Evolutionary conservation across 768 basidiomycete species (phyloP).

Genomic region (Grammothele lineata): DNA sequence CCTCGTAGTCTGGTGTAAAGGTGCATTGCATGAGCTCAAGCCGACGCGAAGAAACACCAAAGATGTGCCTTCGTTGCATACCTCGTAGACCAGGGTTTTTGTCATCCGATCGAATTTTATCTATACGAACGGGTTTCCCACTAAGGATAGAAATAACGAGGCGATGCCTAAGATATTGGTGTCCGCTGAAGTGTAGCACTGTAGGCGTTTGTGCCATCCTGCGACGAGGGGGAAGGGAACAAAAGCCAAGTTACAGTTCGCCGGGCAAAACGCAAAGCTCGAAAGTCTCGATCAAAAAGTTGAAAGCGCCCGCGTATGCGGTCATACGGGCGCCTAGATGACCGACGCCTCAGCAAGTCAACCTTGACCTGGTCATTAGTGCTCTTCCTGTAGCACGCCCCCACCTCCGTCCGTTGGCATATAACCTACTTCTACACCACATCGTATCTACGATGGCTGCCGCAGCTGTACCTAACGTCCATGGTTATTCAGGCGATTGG

Average conservation of each 20-base stretch:
- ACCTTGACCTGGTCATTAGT: too few relatives aligned
- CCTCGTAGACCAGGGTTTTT: slow-evolving; percentile 95
- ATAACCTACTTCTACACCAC: neutral
- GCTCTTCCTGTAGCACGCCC: too few relatives aligned
- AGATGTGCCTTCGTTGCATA: slow-evolving; percentile 34
- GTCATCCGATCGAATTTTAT: slow-evolving; percentile 86
- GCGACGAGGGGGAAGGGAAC: slow-evolving; percentile 70
- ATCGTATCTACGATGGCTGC: slow-evolving; percentile 5
- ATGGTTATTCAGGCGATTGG: slow-evolving; percentile 41
- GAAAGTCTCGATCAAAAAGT: too few relatives aligned
- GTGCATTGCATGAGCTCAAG: too few relatives aligned
- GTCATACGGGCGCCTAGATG: slow-evolving; percentile 7
- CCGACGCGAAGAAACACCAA: too few relatives aligned
- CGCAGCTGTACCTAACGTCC: slow-evolving; percentile 30
- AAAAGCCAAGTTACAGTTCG: too few relatives aligned
- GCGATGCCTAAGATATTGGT: slow-evolving; percentile 78
- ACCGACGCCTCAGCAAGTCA: neutral
- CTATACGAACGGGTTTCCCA: slow-evolving; percentile 78
- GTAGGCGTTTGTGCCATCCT: slow-evolving; percentile 17
- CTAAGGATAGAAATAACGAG: slow-evolving; percentile 88
- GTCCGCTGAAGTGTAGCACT: slow-evolving; percentile 66
- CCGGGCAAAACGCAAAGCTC: too few relatives aligned
- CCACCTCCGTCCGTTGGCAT: too few relatives aligned
- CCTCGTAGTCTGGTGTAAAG: slow-evolving; percentile 92
- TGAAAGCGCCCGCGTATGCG: too few relatives aligned